phyloP scores from a whole-genome alignment of 2,329 filamentous ascomycete species.

The Pseudocercospora crystallina region DNA sequence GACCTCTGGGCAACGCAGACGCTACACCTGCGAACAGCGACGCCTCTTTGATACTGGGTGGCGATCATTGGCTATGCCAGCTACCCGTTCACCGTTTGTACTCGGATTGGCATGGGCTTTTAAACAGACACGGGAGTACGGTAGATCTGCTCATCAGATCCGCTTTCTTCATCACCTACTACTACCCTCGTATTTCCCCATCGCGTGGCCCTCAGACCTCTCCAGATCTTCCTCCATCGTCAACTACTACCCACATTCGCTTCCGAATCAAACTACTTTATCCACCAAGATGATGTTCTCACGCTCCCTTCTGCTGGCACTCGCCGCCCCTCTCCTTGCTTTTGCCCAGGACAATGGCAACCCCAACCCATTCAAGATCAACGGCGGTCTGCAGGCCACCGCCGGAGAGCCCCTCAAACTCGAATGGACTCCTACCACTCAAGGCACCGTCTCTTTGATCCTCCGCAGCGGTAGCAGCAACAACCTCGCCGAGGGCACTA shows the following conservation, averaged over 20 bases:
- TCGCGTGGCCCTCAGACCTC: slow-evolving; percentile 4
- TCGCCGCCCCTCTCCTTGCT: slow-evolving; percentile 46
- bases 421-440: slow-evolving; percentile 51
- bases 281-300: slow-evolving; percentile 45
- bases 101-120: slow-evolving; percentile 15
- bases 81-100: slow-evolving; percentile 5
- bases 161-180: slow-evolving; percentile 4
- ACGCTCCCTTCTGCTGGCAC: slow-evolving; percentile 43
- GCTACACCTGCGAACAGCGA: no score
- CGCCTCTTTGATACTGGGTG: neutral
- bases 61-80: slow-evolving; percentile 7
- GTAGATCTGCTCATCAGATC: slow-evolving; percentile 7
- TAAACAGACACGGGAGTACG: neutral
- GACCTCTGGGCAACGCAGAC: no score
- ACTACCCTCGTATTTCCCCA: slow-evolving; percentile 5
- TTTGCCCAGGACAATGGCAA: slow-evolving; percentile 30
- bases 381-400: slow-evolving; percentile 43
- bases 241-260: slow-evolving; percentile 7
- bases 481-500: slow-evolving; percentile 35
- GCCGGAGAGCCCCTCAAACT: slow-evolving; percentile 49
- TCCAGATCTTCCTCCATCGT: slow-evolving; percentile 6
- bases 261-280: neutral
- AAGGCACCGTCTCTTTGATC: slow-evolving; percentile 52
- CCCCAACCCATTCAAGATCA: slow-evolving; percentile 50
- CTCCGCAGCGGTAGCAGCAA: slow-evolving; percentile 42